A percentile compares a stretch with the other conserved stretches of the same genome.
phyloP scores from a whole-genome alignment of 768 basidiomycete species.

The Phlebiopsis flavidoalba region DNA sequence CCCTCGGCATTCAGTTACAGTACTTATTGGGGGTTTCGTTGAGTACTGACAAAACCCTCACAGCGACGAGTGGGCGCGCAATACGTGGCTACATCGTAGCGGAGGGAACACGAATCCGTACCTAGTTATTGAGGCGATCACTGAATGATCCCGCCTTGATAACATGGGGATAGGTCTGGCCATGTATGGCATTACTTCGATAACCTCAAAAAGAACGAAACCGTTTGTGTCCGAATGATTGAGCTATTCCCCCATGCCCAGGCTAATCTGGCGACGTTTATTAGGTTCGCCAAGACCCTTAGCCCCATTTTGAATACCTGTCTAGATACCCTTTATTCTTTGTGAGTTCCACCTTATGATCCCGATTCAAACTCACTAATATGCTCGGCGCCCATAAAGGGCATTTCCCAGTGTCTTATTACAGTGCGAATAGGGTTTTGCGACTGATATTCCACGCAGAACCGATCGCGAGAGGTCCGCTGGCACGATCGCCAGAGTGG shows the following conservation, averaged over 20 bases:
- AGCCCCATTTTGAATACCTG: constrained; percentile 17
- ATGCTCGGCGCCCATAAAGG: constrained; percentile 4
- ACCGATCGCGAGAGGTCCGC: too few relatives aligned
- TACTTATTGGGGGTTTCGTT: too few relatives aligned
- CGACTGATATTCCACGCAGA: not conserved
- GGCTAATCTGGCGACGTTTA: not conserved
- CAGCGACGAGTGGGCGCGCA: not conserved
- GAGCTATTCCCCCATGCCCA: not conserved
- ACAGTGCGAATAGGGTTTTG: constrained; percentile 18
- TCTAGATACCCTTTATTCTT: constrained; percentile 19
- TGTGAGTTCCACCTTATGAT: constrained; percentile 3
- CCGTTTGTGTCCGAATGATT: constrained; percentile 13
- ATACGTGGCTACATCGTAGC: not conserved
- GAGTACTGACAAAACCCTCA: too few relatives aligned
- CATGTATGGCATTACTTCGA: constrained; percentile 14
- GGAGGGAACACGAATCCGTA: not conserved
- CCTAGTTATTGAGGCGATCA: constrained; percentile 10
- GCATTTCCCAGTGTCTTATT: constrained; percentile 22
- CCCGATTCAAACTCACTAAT: not conserved
- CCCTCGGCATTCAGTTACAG: not conserved
- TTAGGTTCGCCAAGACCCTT: constrained; percentile 13
- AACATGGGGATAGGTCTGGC: constrained; percentile 23
- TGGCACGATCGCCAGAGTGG: too few relatives aligned
- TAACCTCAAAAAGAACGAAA: too few relatives aligned
- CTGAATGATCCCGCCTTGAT: constrained; percentile 20